Evolutionary conservation across 257 asterid species (phyloP).

Genomic region (Nicotiana benthamiana): DNA sequence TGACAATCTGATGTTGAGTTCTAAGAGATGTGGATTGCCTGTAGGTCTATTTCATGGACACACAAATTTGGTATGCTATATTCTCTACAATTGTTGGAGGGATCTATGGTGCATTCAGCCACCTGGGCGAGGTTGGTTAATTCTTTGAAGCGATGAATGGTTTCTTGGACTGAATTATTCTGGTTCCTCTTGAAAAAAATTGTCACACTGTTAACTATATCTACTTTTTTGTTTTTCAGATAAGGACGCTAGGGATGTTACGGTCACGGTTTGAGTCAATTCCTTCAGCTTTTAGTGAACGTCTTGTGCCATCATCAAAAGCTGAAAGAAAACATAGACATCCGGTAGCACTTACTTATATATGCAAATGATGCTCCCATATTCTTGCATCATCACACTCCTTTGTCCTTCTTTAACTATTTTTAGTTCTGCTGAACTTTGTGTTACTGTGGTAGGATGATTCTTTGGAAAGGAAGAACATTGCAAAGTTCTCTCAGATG

Average conservation of each 20-base stretch:
- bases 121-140: slow-evolving; percentile 85
- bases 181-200: background rate
- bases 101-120: slow-evolving; percentile 95
- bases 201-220: background rate
- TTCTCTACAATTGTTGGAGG: slow-evolving; percentile 86
- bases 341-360: slow-evolving; percentile 17
- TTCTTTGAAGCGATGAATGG: background rate
- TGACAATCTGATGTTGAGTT: slow-evolving; percentile 1
- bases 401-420: background rate
- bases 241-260: slow-evolving; percentile 96
- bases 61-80: slow-evolving; percentile 98
- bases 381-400: slow-evolving; percentile 12
- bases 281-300: slow-evolving; percentile 85
- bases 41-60: slow-evolving; percentile 91
- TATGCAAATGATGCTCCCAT: slow-evolving; percentile 29
- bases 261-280: slow-evolving; percentile 89
- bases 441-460: slow-evolving; percentile 48
- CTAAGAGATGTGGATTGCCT: slow-evolving; percentile 18
- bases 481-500: slow-evolving; percentile 96
- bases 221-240: slow-evolving; percentile 35
- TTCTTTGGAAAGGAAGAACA: slow-evolving; percentile 54
- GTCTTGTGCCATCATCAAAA: slow-evolving; percentile 71
- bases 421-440: background rate
- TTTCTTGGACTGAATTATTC: background rate
- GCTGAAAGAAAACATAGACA: slow-evolving; percentile 30